phyloP scores from a whole-genome alignment of 805 yeast species.

The Metahyphopichia silvanorum region DNA sequence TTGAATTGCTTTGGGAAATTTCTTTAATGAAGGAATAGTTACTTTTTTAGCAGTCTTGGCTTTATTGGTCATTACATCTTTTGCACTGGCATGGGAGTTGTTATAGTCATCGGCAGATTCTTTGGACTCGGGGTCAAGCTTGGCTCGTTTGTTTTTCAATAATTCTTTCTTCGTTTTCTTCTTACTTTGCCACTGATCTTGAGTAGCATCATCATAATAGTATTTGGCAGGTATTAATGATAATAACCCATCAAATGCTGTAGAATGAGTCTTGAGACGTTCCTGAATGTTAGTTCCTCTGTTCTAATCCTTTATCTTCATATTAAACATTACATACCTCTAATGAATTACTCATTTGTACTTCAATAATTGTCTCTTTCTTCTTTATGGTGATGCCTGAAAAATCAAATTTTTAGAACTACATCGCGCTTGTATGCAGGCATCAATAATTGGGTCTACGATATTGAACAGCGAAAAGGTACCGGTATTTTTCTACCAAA shows the following conservation, averaged over 20 bases:
- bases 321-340: slow-evolving; percentile 43
- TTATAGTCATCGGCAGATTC: slow-evolving; percentile 40
- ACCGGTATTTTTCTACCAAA: too few species aligned
- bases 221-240: slow-evolving; percentile 93
- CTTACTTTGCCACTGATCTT: slow-evolving; percentile 86
- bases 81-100: slow-evolving; percentile 48
- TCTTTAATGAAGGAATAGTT: slow-evolving; percentile 34
- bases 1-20: slow-evolving; percentile 15
- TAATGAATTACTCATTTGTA: slow-evolving; percentile 58
- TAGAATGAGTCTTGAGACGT: slow-evolving; percentile 71
- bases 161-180: slow-evolving; percentile 68
- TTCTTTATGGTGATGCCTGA: slow-evolving; percentile 1
- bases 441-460: too few species aligned
- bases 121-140: slow-evolving; percentile 66
- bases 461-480: too few species aligned
- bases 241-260: slow-evolving; percentile 83
- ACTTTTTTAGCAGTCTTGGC: slow-evolving; percentile 54
- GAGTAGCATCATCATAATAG: slow-evolving; percentile 87
- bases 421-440: too few species aligned
- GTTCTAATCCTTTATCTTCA: not conserved
- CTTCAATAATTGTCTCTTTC: too few species aligned
- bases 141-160: slow-evolving; percentile 59
- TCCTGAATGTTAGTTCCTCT: slow-evolving; percentile 45
- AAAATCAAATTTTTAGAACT: too few species aligned
- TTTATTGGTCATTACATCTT: slow-evolving; percentile 55